These are phyloP conservation scores for Erythrophleum fordii DNA, from an alignment of 306 rosid genomes.

Conservation along the genomic window DNA sequence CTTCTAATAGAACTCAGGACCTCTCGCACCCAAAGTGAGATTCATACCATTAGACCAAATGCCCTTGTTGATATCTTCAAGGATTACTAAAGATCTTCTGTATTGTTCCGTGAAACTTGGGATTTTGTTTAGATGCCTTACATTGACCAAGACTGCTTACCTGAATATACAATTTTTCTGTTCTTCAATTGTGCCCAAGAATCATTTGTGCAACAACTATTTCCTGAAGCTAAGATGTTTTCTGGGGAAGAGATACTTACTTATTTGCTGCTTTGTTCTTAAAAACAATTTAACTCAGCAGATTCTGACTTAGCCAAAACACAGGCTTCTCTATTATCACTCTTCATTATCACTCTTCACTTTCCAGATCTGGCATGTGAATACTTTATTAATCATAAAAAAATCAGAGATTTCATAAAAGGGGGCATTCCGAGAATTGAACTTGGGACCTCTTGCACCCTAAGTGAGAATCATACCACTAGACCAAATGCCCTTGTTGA, in stretches of 20 bases:
- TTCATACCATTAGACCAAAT: conserved; percentile 63
- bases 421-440: background rate
- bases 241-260: background rate
- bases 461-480: conserved; percentile 3
- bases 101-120: background rate
- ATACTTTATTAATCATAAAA: background rate
- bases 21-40: conserved; percentile 41
- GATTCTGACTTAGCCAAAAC: background rate
- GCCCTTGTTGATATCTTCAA: conserved; percentile 15
- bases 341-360: no score
- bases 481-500: conserved; percentile 7
- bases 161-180: background rate
- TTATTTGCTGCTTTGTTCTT: background rate
- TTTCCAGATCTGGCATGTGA: background rate
- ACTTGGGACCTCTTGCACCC: background rate
- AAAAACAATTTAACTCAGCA: background rate
- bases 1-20: background rate
- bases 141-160: background rate
- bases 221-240: background rate
- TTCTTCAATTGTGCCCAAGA: background rate
- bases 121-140: background rate
- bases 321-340: background rate
- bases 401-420: background rate
- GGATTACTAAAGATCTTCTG: background rate
- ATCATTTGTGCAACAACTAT: no score